Conservation (phyloP, 306 rosid genomes). For the Inga oerstediana region DNA sequence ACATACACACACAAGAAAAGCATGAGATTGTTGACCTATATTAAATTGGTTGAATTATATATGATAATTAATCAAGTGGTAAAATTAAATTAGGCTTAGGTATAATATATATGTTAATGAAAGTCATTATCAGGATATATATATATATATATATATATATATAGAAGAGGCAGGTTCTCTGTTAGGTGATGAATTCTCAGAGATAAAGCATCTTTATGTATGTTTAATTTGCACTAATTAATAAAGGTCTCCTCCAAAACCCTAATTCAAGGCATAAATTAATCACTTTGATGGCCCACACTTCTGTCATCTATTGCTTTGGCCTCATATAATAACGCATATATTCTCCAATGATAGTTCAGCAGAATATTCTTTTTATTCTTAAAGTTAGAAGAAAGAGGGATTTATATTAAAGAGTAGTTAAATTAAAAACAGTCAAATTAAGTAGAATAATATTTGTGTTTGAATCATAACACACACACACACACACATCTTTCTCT, state of each 20-base stretch:
- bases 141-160: slow-evolving; percentile 15
- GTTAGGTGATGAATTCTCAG: slow-evolving; percentile 61
- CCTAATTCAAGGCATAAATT: slow-evolving; percentile 37
- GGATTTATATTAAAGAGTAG: too few relatives aligned
- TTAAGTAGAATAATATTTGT: neutral
- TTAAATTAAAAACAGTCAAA: too few relatives aligned
- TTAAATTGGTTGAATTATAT: slow-evolving; percentile 1
- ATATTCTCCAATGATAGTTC: neutral
- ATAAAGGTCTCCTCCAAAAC: slow-evolving; percentile 38
- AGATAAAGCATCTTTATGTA: slow-evolving; percentile 50
- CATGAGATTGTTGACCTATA: slow-evolving; percentile 71
- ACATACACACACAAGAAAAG: slow-evolving; percentile 17
- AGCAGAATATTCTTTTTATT: neutral
- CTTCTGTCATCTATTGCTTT: neutral
- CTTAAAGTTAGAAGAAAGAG: neutral
- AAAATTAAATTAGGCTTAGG: slow-evolving; percentile 39
- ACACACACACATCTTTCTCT: too few relatives aligned
- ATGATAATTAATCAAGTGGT: slow-evolving; percentile 39
- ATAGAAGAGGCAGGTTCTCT: slow-evolving; percentile 46
- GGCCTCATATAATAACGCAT: neutral
- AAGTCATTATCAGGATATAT: slow-evolving; percentile 57
- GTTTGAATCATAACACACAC: neutral
- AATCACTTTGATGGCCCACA: slow-evolving; percentile 31
- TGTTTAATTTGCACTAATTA: slow-evolving; percentile 25
- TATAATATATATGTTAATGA: slow-evolving; percentile 40